Evolutionary conservation across 106 monocot species (phyloP).

Genomic region (Hemerocallis citrina): DNA sequence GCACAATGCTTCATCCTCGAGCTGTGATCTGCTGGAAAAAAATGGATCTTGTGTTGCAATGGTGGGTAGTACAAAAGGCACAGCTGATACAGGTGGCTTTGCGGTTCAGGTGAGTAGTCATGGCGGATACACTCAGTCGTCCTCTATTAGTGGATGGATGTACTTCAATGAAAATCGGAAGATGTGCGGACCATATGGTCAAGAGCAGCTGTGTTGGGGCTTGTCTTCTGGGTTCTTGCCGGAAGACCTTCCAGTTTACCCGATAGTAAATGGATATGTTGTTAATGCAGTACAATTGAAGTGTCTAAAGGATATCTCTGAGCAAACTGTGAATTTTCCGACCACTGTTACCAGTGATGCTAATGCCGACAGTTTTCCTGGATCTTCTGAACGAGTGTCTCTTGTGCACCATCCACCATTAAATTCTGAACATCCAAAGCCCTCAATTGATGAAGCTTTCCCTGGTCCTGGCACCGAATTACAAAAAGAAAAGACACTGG

Average conservation of each 20-base stretch:
- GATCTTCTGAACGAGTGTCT: neutral
- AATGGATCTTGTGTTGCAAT: constrained; percentile 22
- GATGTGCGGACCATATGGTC: constrained; percentile 60
- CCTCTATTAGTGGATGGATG: constrained; percentile 55
- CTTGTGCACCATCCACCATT: too few species aligned
- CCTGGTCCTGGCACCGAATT: constrained; percentile 5
- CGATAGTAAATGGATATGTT: constrained; percentile 42
- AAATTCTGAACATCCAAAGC: constrained; percentile 7
- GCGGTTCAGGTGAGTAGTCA: constrained; percentile 8
- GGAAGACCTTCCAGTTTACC: constrained; percentile 51
- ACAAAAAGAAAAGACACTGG: constrained; percentile 8
- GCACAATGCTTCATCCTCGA: constrained; percentile 11
- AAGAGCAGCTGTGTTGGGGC: constrained; percentile 45
- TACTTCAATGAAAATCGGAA: constrained; percentile 53
- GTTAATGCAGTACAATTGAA: constrained; percentile 30
- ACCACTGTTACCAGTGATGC: constrained; percentile 4
- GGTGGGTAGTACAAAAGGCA: constrained; percentile 23
- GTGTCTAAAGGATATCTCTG: constrained; percentile 26
- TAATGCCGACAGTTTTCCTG: neutral
- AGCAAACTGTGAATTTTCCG: constrained; percentile 3
- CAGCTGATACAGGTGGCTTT: constrained; percentile 8
- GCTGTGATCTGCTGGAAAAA: constrained; percentile 5
- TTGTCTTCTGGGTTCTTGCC: constrained; percentile 60
- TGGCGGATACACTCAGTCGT: constrained; percentile 16
- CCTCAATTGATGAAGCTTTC: neutral